phyloP scores from a whole-genome alignment of 2,329 filamentous ascomycete genomes.

The Dactylellina parvicollis region DNA sequence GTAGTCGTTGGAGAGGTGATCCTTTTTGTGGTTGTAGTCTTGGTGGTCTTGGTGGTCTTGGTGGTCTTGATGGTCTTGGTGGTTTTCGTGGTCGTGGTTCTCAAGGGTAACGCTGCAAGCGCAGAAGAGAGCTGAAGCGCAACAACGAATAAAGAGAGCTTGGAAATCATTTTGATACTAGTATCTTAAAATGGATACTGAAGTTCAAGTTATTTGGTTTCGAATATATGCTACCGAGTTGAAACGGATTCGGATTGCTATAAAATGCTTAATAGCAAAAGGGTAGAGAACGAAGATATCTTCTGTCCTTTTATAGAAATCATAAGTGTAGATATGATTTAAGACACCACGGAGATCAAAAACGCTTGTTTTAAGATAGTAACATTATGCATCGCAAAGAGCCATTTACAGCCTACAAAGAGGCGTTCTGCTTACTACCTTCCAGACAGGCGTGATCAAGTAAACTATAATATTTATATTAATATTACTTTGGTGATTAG shows the following conservation, averaged over 20 bases:
- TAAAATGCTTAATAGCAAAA: neutral
- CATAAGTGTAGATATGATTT: conserved; percentile 1
- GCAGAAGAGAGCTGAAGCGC: neutral
- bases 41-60: neutral
- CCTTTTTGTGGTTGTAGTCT: neutral
- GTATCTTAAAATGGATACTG: conserved; percentile 5
- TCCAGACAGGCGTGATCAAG: neutral
- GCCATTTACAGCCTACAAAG: neutral
- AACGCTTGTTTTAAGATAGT: neutral
- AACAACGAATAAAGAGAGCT: conserved; percentile 10
- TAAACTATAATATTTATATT: conserved; percentile 3
- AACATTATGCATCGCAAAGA: conserved; percentile 7
- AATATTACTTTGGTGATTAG: neutral
- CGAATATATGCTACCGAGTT: neutral
- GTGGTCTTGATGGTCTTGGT: neutral
- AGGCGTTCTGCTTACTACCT: neutral
- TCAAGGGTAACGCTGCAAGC: neutral
- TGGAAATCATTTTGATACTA: conserved; percentile 10
- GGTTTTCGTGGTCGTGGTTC: conserved; percentile 4
- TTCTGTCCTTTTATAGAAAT: conserved; percentile 3
- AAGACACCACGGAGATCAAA: neutral
- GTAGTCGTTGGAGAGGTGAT: conserved; percentile 1
- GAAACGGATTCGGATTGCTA: neutral
- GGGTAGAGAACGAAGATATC: neutral
- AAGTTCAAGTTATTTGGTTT: conserved; percentile 6